Evolutionary conservation across 495 filamentous ascomycete genomes (phyloP).

Genomic region (Halenospora varia): DNA sequence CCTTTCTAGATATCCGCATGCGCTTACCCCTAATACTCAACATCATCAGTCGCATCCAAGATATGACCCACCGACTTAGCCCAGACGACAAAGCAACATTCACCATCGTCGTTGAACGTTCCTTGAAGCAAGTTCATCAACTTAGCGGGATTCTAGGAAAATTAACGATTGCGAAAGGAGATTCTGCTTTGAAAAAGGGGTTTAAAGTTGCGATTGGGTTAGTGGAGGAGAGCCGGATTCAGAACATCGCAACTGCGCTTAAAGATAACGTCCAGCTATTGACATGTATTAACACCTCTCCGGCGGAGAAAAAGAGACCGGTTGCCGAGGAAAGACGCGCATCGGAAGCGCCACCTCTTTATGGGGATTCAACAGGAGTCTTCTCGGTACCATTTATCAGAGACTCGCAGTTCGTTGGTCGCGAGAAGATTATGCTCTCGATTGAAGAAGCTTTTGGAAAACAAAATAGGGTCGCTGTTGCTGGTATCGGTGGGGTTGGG

Average conservation of each 20-base stretch:
- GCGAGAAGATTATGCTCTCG: slow-evolving; percentile 20
- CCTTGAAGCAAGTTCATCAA: slow-evolving; percentile 1
- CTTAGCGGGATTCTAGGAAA: not conserved
- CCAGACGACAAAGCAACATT: not conserved
- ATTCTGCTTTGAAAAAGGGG: not conserved
- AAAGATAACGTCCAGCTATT: not conserved
- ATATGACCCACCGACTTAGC: not conserved
- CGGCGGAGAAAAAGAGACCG: not conserved
- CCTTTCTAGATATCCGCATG: not conserved
- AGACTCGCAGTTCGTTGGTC: slow-evolving; percentile 27
- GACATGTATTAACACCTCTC: not conserved
- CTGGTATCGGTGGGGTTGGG: slow-evolving; percentile 16
- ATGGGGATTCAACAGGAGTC: slow-evolving; percentile 1
- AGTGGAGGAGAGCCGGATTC: not conserved
- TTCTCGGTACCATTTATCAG: slow-evolving; percentile 26
- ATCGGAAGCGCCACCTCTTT: slow-evolving; percentile 1
- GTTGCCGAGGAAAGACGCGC: not conserved
- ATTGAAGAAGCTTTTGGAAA: slow-evolving; percentile 14
- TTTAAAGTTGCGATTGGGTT: not conserved
- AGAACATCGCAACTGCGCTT: not conserved
- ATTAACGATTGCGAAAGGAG: not conserved
- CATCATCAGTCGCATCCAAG: not conserved
- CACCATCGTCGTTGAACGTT: not conserved
- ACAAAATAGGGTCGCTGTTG: slow-evolving; percentile 8
- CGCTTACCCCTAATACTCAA: slow-evolving; percentile 2